phyloP scores from a whole-genome alignment of 495 filamentous ascomycete species.

The Hypoxylon crocopeplum region DNA sequence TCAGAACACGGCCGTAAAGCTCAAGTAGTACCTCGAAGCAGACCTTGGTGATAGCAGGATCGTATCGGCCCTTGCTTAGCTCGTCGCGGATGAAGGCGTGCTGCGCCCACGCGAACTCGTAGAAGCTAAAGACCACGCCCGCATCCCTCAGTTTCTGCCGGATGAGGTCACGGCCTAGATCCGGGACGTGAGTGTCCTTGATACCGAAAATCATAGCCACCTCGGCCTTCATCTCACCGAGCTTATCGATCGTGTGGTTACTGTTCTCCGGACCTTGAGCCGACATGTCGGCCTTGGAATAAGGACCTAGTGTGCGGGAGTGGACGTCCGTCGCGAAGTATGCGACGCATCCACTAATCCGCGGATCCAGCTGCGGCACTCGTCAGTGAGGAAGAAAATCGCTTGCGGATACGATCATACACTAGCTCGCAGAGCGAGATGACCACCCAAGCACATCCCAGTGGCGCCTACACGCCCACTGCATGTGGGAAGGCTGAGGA shows the following conservation, averaged over 20 bases:
- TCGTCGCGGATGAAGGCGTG: slow-evolving; percentile 98
- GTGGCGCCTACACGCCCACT: slow-evolving; percentile 85
- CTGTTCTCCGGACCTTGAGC: slow-evolving; percentile 37
- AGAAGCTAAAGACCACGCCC: slow-evolving; percentile 78
- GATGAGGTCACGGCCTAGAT: slow-evolving; percentile 84
- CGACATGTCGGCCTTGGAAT: slow-evolving; percentile 43
- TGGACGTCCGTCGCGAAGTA: slow-evolving; percentile 97
- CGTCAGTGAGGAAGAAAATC: slow-evolving; percentile 1
- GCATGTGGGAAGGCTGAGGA: slow-evolving; percentile 79
- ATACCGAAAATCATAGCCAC: slow-evolving; percentile 86
- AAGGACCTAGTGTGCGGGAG: slow-evolving; percentile 70
- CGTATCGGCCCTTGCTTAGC: slow-evolving; percentile 89
- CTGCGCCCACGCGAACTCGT: slow-evolving; percentile 91
- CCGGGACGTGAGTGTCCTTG: slow-evolving; percentile 87
- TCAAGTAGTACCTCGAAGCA: slow-evolving; percentile 93
- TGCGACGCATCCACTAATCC: slow-evolving; percentile 77
- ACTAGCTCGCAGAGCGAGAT: slow-evolving; percentile 84
- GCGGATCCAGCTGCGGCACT: slow-evolving; percentile 63
- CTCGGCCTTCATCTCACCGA: slow-evolving; percentile 78
- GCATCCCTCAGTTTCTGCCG: slow-evolving; percentile 80
- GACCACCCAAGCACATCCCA: slow-evolving; percentile 95
- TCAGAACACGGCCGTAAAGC: slow-evolving; percentile 79
- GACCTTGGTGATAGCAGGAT: slow-evolving; percentile 83
- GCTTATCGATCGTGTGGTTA: slow-evolving; percentile 52
- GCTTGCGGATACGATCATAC: slow-evolving; percentile 32